Conservation (phyloP, 768 basidiomycete genomes). For the Boletus barrowsii region DNA sequence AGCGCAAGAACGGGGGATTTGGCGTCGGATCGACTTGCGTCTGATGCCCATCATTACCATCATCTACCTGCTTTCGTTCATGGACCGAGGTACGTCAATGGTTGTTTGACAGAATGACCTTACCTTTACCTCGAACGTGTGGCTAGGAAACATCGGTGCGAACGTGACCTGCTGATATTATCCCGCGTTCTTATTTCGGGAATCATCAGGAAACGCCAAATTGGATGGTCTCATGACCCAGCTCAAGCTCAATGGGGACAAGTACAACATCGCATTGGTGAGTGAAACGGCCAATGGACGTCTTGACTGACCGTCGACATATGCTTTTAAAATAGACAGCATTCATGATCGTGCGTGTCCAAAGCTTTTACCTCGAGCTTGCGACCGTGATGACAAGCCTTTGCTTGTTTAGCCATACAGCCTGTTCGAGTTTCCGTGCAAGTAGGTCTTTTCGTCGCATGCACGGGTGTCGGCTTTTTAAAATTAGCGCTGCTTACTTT, state of each 20-base stretch:
- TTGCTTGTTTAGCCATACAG: not conserved
- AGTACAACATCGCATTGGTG: conserved; percentile 1
- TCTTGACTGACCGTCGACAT: not conserved
- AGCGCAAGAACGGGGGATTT: not conserved
- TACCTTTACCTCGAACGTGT: not conserved
- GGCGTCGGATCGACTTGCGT: conserved; percentile 2
- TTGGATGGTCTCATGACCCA: conserved; percentile 1
- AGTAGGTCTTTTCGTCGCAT: not conserved
- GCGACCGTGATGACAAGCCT: not conserved
- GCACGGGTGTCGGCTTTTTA: not conserved
- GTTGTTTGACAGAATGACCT: not conserved
- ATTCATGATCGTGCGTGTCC: not conserved
- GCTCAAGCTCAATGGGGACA: not conserved
- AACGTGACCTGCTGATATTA: not conserved
- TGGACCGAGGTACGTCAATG: not conserved
- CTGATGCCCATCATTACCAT: conserved; percentile 2
- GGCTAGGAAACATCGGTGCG: conserved; percentile 5
- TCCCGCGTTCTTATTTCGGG: not conserved
- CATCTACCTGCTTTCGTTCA: conserved; percentile 2
- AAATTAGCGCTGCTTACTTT: not conserved
- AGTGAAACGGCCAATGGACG: not conserved
- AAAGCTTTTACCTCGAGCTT: not conserved
- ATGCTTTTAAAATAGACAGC: not conserved
- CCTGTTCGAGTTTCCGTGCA: not conserved
- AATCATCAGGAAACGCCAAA: conserved; percentile 1